Evolutionary conservation across 257 asterid genomes (phyloP).

Genomic region (Verbena officinalis): DNA sequence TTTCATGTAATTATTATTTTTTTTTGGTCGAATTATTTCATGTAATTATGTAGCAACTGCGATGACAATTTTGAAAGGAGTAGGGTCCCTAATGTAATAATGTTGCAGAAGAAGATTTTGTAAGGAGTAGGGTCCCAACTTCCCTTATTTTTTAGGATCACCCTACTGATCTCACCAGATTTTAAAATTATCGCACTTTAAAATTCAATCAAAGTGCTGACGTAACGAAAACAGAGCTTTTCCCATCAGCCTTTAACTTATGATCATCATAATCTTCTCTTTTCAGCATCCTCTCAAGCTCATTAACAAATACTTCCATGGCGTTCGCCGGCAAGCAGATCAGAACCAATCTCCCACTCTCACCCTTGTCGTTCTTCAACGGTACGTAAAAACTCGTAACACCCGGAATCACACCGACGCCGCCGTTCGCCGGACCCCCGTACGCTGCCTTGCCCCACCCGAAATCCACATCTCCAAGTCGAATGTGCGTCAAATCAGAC

Average conservation of each 20-base stretch:
- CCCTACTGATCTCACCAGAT: no score
- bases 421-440: constrained; percentile 65
- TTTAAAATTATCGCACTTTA: no score
- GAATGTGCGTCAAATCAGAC: constrained; percentile 50
- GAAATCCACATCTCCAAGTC: constrained; percentile 55
- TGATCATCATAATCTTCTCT: constrained; percentile 14
- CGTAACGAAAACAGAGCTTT: constrained; percentile 15
- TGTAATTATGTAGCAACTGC: no score
- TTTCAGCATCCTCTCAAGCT: constrained; percentile 44
- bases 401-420: constrained; percentile 55
- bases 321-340: constrained; percentile 52
- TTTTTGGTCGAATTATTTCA: no score
- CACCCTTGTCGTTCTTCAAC: constrained; percentile 48
- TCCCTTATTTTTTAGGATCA: no score
- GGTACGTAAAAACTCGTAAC: constrained; percentile 51
- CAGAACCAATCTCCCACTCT: constrained; percentile 55
- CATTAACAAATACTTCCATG: constrained; percentile 53
- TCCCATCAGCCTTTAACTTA: no score
- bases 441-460: constrained; percentile 70
- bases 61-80: no score
- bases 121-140: no score
- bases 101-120: no score
- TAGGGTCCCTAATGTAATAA: no score
- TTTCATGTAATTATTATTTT: no score
- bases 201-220: constrained; percentile 40